Base-by-base conservation (phyloP, 2,329 filamentous ascomycete genomes). In the Penicillium sp. region DNA sequence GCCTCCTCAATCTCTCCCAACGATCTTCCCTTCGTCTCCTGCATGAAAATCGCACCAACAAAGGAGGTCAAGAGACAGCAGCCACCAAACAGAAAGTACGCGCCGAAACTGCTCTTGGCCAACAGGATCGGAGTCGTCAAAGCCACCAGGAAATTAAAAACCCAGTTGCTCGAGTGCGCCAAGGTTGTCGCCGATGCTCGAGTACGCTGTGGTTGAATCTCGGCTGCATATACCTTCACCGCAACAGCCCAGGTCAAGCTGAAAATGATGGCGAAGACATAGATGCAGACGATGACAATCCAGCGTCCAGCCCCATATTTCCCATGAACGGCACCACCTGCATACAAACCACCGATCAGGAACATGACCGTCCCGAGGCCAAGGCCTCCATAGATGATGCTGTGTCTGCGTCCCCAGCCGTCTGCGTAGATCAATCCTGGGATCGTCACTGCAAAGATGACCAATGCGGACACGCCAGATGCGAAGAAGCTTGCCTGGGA, bases 391-490 rank as follows among this genome's bases (percentile, higher is more conserved):
- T 68, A 68, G 32, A 84, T 73, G 28, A 76, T 75, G 9, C 74
- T 77, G 3, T 74, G 76, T 4, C 77, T 73, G 5, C 81, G 71
- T 4, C 79, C 78, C 75, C 79, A 82, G 50, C 71, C 71, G 53
- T 84, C 81, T 1, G 78, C 76, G 11, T 77, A 71, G 24, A 82
- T 64, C 50, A 79, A 71, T 0, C 75, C 80, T 0, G 80, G 79
- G 27, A 84, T 73, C 0, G 80, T 80, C 41, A 77, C 69, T n/a
- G 71, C 68, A 18, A 83, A 70, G 61, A 83, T 83, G 2, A 82
- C 63, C 1, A 84, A 72, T 0, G 76, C 79, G 0, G 80, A 82
- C 7, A 84, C 69, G 0, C 81, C 81, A 0, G 80, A 83, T 1
- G 81, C 82, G 2, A 84, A 70, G 55, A 84, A 81, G 0, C 77